These are phyloP conservation scores for Chrysopogon serrulatus DNA, from an alignment of 176 grass and related monocot genomes.

Conservation along the genomic window DNA sequence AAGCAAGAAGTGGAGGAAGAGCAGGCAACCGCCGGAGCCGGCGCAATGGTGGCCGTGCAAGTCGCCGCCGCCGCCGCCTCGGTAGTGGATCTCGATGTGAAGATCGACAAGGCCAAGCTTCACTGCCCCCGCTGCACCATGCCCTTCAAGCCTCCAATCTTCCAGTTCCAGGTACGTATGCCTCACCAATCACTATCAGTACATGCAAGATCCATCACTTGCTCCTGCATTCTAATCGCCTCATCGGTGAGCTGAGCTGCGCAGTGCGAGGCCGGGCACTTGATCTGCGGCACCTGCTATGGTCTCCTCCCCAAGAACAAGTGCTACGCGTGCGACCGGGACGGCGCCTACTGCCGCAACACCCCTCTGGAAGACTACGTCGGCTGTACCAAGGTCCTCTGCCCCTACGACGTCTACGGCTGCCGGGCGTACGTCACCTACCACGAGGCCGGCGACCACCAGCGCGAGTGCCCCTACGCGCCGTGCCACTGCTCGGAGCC, in stretches of 20 bases:
- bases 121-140: not conserved
- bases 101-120: not conserved
- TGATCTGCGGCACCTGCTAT: not conserved
- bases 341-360: not conserved
- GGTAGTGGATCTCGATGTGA: not conserved
- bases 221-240: not conserved
- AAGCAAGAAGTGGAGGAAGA: not conserved
- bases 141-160: constrained; percentile 6
- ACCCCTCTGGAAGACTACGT: not conserved
- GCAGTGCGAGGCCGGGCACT: not conserved
- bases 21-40: not conserved
- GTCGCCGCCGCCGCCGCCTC: not conserved
- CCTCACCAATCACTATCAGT: not conserved
- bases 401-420: not conserved
- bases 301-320: not conserved
- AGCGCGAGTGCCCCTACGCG: not conserved
- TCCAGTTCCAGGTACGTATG: not conserved
- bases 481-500: not conserved
- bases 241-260: not conserved
- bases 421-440: not conserved
- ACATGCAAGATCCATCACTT: not conserved
- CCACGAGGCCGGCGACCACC: not conserved
- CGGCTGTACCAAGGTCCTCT: not conserved
- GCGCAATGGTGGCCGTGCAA: not conserved
- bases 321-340: not conserved